Evolutionary conservation across 352 stramenopile genomes (phyloP), one percentile per base, ranked within the genome.

Genomic region (Globisporangium ultimum): DNA sequence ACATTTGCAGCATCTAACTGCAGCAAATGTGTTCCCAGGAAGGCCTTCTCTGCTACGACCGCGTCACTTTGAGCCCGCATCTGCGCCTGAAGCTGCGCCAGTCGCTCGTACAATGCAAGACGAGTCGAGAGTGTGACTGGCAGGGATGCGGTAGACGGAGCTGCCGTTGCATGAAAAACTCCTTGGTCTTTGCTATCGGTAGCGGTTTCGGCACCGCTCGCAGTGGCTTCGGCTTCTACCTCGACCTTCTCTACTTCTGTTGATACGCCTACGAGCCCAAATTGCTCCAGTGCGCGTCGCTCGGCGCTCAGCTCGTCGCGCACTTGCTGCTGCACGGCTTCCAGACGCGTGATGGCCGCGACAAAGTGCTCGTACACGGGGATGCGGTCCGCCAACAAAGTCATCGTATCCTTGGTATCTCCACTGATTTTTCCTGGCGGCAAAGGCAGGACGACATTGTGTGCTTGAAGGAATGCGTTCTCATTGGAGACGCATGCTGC

Each of bases 221-320:
- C 45, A 28, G 18, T 22, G 15, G 3, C 10, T 28, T 34, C 20
- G 10, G 6, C 46, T 20, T 8, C 8, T 0, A 36, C 7, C 28
- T 36, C 28, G 28, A 10, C 8, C 3, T 10, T 36, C 28, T 36
- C 28, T 36, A 5, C 28, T 8, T 36, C 28, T 36, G 4, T 5
- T 0, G 7, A 6, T 36, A 10, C 28, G 9, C 7, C 21, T 24
- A 61, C 15, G 1, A 78, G 41, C 4, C 18, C 64, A 13, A 67
- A 52, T 3, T 55, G 36, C 3, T 60, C 32, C 2, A 80, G 41
- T 24, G 62, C 69, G 0, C 15, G 7, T 4, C 21, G 60, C 52
- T 80, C 72, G 5, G 61, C 49, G 15, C 22, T 36, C 0, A 66
- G 34, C 1, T 68, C 67, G 10, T 57, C 38, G 2, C 74, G 45